phyloP scores from a whole-genome alignment of 108 stramenopile genomes.

The Aureococcus anophagefferens region DNA sequence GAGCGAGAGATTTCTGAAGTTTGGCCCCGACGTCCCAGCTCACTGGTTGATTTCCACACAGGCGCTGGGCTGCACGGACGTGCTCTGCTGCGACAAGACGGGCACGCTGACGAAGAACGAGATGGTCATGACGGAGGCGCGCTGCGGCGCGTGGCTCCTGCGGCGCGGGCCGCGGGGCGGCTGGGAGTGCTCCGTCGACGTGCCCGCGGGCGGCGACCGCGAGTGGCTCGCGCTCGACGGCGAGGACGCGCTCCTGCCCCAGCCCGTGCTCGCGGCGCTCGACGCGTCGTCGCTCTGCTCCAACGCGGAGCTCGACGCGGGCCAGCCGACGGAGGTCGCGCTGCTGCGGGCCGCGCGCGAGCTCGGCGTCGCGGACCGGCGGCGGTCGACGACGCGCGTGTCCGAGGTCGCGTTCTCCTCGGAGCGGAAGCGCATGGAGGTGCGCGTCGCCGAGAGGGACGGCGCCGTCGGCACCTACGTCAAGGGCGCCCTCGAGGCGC shows the following conservation, averaged over 20 bases:
- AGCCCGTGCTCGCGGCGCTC: not conserved
- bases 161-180: not conserved
- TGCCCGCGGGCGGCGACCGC: not conserved
- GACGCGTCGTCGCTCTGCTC: slow-evolving; percentile 32
- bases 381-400: slow-evolving; percentile 64
- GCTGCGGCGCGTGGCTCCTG: not conserved
- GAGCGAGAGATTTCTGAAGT: no score
- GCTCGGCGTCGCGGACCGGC: slow-evolving; percentile 66
- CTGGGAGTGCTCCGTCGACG: not conserved
- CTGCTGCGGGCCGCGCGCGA: slow-evolving; percentile 69
- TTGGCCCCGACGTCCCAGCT: no score
- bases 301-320: slow-evolving; percentile 33
- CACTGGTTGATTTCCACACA: no score
- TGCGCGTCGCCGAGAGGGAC: slow-evolving; percentile 26
- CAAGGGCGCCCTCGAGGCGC: slow-evolving; percentile 85
- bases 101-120: slow-evolving; percentile 94
- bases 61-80: slow-evolving; percentile 84
- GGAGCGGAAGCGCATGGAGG: slow-evolving; percentile 89
- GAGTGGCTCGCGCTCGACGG: not conserved
- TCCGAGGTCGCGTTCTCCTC: slow-evolving; percentile 85
- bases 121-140: slow-evolving; percentile 56
- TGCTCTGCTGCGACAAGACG: slow-evolving; percentile 91
- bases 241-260: not conserved
- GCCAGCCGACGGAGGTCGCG: slow-evolving; percentile 87
- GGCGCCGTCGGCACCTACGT: slow-evolving; percentile 38